phyloP scores from a whole-genome alignment of 768 basidiomycete species.

The Boletus speciosus region DNA sequence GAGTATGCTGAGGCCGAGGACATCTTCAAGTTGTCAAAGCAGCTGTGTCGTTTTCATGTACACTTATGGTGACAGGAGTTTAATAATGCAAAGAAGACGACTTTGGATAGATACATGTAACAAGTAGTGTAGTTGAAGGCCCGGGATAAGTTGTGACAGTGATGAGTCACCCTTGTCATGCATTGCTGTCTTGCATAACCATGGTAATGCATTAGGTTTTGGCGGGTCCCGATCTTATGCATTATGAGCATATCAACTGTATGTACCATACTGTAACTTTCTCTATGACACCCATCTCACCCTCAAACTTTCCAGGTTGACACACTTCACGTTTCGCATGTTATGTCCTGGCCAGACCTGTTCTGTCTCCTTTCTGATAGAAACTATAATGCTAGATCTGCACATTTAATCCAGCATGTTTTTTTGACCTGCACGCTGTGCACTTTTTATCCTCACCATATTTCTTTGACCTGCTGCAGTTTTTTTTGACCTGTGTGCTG shows the following conservation, averaged over 20 bases:
- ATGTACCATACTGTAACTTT: background rate
- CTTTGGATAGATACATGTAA: background rate
- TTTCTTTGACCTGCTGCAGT: no score
- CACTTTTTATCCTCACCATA: no score
- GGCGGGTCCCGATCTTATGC: background rate
- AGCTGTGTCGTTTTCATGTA: background rate
- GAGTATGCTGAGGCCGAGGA: background rate
- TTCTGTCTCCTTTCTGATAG: conserved; percentile 23
- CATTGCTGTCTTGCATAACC: background rate
- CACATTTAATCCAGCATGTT: no score
- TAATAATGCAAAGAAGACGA: no score
- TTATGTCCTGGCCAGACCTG: conserved; percentile 19
- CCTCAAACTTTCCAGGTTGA: conserved; percentile 26
- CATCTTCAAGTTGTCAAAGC: background rate
- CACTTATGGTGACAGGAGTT: background rate
- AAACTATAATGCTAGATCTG: background rate
- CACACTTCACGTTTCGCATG: conserved; percentile 28
- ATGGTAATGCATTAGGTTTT: background rate
- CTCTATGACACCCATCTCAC: conserved; percentile 25
- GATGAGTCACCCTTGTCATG: background rate
- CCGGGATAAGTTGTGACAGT: no score
- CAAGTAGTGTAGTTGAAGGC: no score
- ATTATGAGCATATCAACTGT: background rate
- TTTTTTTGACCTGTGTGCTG: no score
- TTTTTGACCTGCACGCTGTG: no score